phyloP scores from a whole-genome alignment of 495 filamentous ascomycete genomes.

The Chaetomium tenue region DNA sequence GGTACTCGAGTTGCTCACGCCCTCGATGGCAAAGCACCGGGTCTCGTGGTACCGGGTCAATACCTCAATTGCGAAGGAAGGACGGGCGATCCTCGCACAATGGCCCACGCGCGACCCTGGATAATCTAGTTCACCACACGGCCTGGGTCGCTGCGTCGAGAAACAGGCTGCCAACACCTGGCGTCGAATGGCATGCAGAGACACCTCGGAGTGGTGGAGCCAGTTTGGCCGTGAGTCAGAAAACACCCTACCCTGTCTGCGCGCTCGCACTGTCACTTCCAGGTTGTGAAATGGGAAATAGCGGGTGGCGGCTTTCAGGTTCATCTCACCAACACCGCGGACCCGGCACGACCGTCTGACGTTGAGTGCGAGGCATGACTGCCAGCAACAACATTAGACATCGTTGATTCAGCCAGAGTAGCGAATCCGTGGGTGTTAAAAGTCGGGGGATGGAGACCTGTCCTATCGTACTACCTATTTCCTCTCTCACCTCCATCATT shows the following conservation, averaged over 20 bases:
- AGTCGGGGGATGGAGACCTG: too few relatives aligned
- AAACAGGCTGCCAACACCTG: neutral
- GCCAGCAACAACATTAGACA: neutral
- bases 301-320: neutral
- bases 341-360: neutral
- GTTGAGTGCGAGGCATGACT: neutral
- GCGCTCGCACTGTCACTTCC: neutral
- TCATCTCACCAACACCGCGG: neutral
- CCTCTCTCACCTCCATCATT: neutral
- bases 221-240: slow-evolving; percentile 28
- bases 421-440: too few relatives aligned
- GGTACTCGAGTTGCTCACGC: slow-evolving; percentile 9
- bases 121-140: slow-evolving; percentile 18
- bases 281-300: neutral
- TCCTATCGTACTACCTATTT: too few relatives aligned
- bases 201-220: slow-evolving; percentile 15
- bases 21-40: slow-evolving; percentile 17
- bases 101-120: slow-evolving; percentile 12
- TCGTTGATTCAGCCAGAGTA: too few relatives aligned
- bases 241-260: neutral
- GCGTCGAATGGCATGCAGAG: neutral
- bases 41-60: slow-evolving; percentile 29
- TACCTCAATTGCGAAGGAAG: slow-evolving; percentile 31
- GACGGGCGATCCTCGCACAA: slow-evolving; percentile 24
- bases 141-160: neutral